Base-by-base conservation (phyloP, 768 basidiomycete species). In the Psilocybe tampanensis region DNA sequence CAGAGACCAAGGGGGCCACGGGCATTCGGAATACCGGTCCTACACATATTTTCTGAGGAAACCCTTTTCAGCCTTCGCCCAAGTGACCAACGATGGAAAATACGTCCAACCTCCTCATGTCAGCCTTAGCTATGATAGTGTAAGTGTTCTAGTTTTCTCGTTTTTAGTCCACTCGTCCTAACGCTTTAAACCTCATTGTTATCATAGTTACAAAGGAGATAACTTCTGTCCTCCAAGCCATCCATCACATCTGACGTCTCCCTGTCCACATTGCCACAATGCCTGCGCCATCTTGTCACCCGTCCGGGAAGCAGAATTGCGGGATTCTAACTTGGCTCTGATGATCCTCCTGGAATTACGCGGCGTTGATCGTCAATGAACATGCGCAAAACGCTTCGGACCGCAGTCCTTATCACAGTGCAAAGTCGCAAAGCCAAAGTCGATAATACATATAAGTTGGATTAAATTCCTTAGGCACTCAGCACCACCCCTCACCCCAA, bases 181-280 rank as follows among this genome's bases (percentile, higher is more conserved):
- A n/a, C 52, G 33, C 22, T 7, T 34, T 39, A 15, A 45, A 6
- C 17, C n/a, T 48, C 56, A 23, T 59, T 23, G 5, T 15, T 18
- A 8, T n/a, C n/a, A n/a, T n/a, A 88, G 87, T 2, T 90, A 82
- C 60, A 90, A 92, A 72, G 89, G 90, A 13, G 90, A 92, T 64
- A 92, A 92, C 66, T 91, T 81, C 58, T 72, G 29, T 60, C 73
- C 3, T 60, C 70, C 1, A 60, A 63, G 5, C 60, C 66, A 12
- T 63, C 72, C 0, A 62, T 72, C 0, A 54, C 65, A 15, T 42
- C 64, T 32, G 29, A 15, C 23, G 2, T 55, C 66, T 5, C 47
- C 29, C 74, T 86, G 18, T 75, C 83, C 0, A 78, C 81, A 0
- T 83, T 83, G 0, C 76, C 80, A 0, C 62, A 64, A 7, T 90